Base-by-base conservation (phyloP, 345 rosid species). In the Lepidium aucheri region DNA sequence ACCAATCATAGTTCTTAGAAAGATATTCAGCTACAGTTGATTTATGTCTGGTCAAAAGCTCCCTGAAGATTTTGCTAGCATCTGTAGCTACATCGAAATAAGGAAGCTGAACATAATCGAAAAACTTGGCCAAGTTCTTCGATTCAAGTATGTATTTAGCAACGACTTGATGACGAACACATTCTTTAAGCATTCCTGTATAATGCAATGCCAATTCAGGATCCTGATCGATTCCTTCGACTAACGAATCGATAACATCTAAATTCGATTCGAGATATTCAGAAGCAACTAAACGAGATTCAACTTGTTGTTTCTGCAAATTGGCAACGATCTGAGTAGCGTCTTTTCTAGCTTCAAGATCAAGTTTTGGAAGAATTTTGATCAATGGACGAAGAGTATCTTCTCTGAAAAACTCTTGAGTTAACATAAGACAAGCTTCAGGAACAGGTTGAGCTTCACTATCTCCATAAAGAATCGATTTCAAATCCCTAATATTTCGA, bases 251-350 rank as follows among this genome's bases (percentile, higher is more conserved):
- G 63, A 94, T 79, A 52, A 94, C 96, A 60, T 94, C 92, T 0
- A 83, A 65, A 45, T 94, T 88, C 18, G 85, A 77, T 72, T 88
- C 95, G 66, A 94, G 80, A 81, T 88, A 90, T 26, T 90, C 95
- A 52, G 96, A 94, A 3, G 99, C 96, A 74, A 94, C 90, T 74
- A 90, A 67, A 26, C 89, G 79, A 6, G 80, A 85, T 0, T 83
- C 76, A 65, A 94, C 96, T 82, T 86, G 99, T 32, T 90, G 99
- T 65, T 96, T 79, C 78, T 90, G 99, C 47, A 94, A 67, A 78
- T 90, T 94, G 45, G 99, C 99, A 12, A 90, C 92, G 65, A 94
- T 85, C 81, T 90, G 96, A 4, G 99, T 94, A 10, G 91, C 95
- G 78, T 94, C 99, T 84, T 90, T 94, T 15, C 95, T 78, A 0